Base-by-base conservation (phyloP, 116 monocot genomes). In the Phalaenopsis hybrid region DNA sequence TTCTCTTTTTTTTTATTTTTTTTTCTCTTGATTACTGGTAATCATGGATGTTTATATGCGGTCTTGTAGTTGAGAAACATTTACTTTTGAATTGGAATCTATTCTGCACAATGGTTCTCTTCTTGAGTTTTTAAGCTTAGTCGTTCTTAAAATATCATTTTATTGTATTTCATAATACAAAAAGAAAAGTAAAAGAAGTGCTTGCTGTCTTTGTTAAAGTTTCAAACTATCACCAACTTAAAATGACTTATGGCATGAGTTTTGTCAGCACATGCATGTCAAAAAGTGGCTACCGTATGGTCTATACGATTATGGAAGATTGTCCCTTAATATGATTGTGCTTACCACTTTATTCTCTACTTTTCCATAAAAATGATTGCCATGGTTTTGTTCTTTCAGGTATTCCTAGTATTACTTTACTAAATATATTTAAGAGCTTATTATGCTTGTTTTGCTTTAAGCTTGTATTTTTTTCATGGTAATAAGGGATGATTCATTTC, bases 401-500 rank as follows among this genome's bases (percentile, higher is more conserved):
- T 73, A 79, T 83, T 83, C 83, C 79, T 79, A 83, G 83, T 78
- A 72, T 83, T 79, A 25, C 78, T 83, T 83, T 78, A 51, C 21
- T 37, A 21, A 78, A 82, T 51, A 51, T 52, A 50, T 65, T 83
- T 78, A 78, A 13, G 57, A 70, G 68, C 20, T 83, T 77, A 49
- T 9, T 82, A 50, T 76, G 21, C 44, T 65, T 67, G 16, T 77
- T 31, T 51, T 82, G 28, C 68, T 41, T 20, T 51, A 69, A 77
- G 77, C 48, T 51, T 78, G 65, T 76, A 65, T 77, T 6, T 20
- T n/a, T 59, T 57, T 31, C 70, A 31, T 75, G 75, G 20, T 75
- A 75, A 75, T 20, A 45, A 20, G 75, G 43, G 70, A 12, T 34
- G 33, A 70, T 70, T 33, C 34, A 0, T 70, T 70, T 70, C 33